These are phyloP conservation scores for Hymenoscyphus linearis DNA, from an alignment of 2,329 filamentous ascomycete genomes.

Conservation along the genomic window DNA sequence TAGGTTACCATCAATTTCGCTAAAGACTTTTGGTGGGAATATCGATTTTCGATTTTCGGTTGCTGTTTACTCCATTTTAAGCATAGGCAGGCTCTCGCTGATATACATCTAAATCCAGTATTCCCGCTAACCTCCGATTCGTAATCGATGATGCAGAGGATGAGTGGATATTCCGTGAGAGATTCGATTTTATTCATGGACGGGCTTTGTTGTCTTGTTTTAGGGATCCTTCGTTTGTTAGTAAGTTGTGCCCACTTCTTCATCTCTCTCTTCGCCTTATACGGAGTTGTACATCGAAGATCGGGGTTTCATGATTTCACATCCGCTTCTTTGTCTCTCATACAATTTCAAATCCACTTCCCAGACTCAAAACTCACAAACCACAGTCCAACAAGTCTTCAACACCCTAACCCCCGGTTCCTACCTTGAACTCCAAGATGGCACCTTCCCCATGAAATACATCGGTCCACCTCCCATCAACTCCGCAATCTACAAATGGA, in stretches of 20 bases:
- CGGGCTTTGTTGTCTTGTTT: constrained; percentile 36
- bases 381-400: constrained; percentile 14
- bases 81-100: too few relatives aligned
- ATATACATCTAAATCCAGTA: constrained; percentile 1
- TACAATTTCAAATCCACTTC: background rate
- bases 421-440: constrained; percentile 32
- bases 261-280: background rate
- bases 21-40: background rate
- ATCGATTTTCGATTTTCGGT: background rate
- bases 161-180: constrained; percentile 40
- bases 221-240: constrained; percentile 14
- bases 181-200: constrained; percentile 47
- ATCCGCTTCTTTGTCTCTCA: background rate
- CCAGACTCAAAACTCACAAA: background rate
- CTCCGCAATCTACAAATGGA: background rate
- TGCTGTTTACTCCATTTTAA: too few relatives aligned
- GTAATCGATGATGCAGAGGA: constrained; percentile 47
- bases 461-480: background rate
- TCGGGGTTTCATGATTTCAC: background rate
- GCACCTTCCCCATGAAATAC: background rate
- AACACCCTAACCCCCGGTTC: constrained; percentile 29
- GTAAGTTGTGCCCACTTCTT: background rate
- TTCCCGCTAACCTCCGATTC: constrained; percentile 47
- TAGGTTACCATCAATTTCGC: background rate
- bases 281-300: too few relatives aligned